Evolutionary conservation across 495 filamentous ascomycete species (phyloP).

Genomic region (Viridothelium virens): DNA sequence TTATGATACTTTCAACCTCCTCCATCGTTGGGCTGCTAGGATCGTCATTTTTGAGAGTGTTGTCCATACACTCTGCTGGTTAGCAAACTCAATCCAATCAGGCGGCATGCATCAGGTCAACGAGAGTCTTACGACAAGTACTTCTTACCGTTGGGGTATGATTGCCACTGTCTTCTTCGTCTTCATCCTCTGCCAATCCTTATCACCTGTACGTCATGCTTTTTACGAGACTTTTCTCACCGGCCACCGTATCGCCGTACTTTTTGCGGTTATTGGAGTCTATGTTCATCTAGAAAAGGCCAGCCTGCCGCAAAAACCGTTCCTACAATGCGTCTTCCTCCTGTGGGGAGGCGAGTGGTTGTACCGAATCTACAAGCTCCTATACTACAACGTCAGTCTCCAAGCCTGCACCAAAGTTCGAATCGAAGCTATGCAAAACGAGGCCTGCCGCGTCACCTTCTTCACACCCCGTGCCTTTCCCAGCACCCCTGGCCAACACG

Average conservation of each 20-base stretch:
- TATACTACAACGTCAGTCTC: slow-evolving; percentile 31
- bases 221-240: slow-evolving; percentile 55
- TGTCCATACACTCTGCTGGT: slow-evolving; percentile 67
- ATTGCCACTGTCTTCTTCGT: slow-evolving; percentile 40
- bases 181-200: slow-evolving; percentile 43
- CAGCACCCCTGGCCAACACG: slow-evolving; percentile 47
- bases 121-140: slow-evolving; percentile 18
- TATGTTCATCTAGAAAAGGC: slow-evolving; percentile 48
- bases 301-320: slow-evolving; percentile 35
- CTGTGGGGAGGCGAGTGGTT: slow-evolving; percentile 32
- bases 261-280: slow-evolving; percentile 44
- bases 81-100: slow-evolving; percentile 39
- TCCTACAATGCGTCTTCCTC: slow-evolving; percentile 29
- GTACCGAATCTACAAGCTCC: slow-evolving; percentile 26
- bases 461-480: slow-evolving; percentile 43
- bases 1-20: slow-evolving; percentile 93
- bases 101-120: slow-evolving; percentile 22
- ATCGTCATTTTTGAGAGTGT: slow-evolving; percentile 72
- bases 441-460: slow-evolving; percentile 45
- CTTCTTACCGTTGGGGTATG: slow-evolving; percentile 34
- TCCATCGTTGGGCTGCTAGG: slow-evolving; percentile 92
- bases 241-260: slow-evolving; percentile 44
- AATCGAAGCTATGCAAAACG: slow-evolving; percentile 46
- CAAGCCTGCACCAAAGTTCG: slow-evolving; percentile 40
- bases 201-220: slow-evolving; percentile 48